These are phyloP conservation scores for Fusarium domesticum DNA, from an alignment of 2,329 filamentous ascomycete species.

Conservation along the genomic window DNA sequence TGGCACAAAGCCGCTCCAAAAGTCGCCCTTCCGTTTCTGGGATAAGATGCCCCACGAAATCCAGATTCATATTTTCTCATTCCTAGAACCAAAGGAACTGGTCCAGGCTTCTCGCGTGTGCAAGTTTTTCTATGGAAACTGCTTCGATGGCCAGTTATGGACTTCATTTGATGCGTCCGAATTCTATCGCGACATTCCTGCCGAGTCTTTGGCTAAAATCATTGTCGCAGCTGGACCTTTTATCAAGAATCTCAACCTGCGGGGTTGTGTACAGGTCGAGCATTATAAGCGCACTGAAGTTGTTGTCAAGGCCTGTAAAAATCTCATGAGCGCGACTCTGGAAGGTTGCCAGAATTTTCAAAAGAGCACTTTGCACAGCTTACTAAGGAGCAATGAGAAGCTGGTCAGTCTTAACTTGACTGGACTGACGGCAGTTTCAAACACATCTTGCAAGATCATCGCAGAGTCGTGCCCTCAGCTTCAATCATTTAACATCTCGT, in stretches of 20 bases:
- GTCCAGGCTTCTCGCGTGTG: constrained; percentile 75
- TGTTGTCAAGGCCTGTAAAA: constrained; percentile 79
- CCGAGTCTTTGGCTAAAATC: constrained; percentile 77
- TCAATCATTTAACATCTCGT: constrained; percentile 85
- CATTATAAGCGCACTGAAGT: constrained; percentile 75
- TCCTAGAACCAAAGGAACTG: constrained; percentile 75
- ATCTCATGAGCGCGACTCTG: constrained; percentile 81
- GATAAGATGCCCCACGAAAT: constrained; percentile 77
- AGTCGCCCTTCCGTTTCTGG: constrained; percentile 66
- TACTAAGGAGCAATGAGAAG: constrained; percentile 70
- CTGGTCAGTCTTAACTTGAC: constrained; percentile 85
- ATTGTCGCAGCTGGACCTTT: constrained; percentile 85
- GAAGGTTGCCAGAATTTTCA: constrained; percentile 88
- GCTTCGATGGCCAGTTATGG: constrained; percentile 96
- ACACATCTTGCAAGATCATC: constrained; percentile 82
- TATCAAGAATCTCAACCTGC: constrained; percentile 82
- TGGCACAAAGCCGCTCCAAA: constrained; percentile 22
- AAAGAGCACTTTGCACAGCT: constrained; percentile 70
- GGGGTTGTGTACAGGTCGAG: constrained; percentile 85
- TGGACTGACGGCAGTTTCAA: constrained; percentile 74
- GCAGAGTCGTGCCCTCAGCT: constrained; percentile 75
- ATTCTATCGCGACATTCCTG: constrained; percentile 85
- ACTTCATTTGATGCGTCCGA: constrained; percentile 76
- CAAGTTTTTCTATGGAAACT: constrained; percentile 74
- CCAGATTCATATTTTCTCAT: constrained; percentile 71